These are phyloP conservation scores for Cutaneotrichosporon sp. DNA, from an alignment of 1,284 basidiomycete genomes.

Conservation along the genomic window DNA sequence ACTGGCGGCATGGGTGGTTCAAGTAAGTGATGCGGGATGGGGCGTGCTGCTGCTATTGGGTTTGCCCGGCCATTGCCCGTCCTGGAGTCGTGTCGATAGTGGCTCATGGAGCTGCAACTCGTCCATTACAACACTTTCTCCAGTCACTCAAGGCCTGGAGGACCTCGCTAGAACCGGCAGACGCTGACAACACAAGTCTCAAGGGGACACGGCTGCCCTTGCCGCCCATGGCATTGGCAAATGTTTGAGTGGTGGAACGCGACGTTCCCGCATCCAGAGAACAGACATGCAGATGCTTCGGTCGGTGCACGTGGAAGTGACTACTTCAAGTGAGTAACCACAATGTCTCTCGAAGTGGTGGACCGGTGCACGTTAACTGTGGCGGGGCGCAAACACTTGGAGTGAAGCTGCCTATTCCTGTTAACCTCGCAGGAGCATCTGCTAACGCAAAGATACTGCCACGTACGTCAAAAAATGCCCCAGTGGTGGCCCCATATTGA, in stretches of 20 bases:
- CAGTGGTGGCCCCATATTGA: not conserved
- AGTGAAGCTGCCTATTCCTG: too few species aligned
- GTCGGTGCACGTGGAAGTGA: slow-evolving; percentile 5
- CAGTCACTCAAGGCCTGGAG: too few species aligned
- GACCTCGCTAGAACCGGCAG: not conserved
- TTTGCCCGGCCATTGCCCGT: too few species aligned
- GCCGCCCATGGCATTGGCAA: not conserved
- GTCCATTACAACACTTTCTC: too few species aligned
- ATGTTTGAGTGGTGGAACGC: slow-evolving; percentile 92
- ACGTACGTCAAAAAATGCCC: not conserved
- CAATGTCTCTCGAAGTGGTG: too few species aligned
- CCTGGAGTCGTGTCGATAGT: too few species aligned
- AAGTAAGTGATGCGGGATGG: too few species aligned
- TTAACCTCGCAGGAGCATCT: too few species aligned
- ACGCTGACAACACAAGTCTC: not conserved
- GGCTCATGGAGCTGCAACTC: too few species aligned
- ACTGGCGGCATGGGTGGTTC: slow-evolving; percentile 79
- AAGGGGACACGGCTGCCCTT: slow-evolving; percentile 1
- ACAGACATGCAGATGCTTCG: not conserved
- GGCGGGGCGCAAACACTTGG: too few species aligned
- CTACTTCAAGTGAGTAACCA: slow-evolving; percentile 3
- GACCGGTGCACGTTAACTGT: too few species aligned
- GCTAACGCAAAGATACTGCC: slow-evolving; percentile 1
- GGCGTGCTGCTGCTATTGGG: too few species aligned
- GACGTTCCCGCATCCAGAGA: slow-evolving; percentile 77